Evolutionary conservation across 306 rosid species (phyloP), one percentile per base, ranked within the genome.

Genomic region (Rosa rugosa): DNA sequence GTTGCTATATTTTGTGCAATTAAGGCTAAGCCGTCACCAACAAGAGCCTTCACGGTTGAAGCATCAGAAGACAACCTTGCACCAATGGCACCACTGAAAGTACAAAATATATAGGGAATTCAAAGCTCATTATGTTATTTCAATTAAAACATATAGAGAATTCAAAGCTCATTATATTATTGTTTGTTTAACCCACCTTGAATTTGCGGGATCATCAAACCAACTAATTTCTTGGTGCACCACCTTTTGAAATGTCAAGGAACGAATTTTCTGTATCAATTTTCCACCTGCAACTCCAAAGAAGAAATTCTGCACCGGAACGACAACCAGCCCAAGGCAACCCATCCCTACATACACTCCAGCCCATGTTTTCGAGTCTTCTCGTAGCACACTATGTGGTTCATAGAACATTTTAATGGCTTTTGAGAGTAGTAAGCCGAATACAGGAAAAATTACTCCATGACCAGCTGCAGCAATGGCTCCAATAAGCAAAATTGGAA

Each of bases 61-160:
- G 99, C 96, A 85, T 95, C 98, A 13, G 92, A 80, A 16, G 97
- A 95, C 79, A 95, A 81, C 82, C 97, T 92, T 77, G 99, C 97
- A 34, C 97, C 95, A 59, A 92, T 77, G 25, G 97, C 94, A 20
- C 99, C 98, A 67, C 96, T 91, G 84, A 74, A 63, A 6, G 34
- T 69, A 18, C 57, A 65, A 14, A 49, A 18, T 51, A 42, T 22
- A 46, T 6, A 38, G 11, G 16, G 11, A 60, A 5, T 17, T 44
- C 4, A 63, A n/a, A 49, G 36, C 6, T 34, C 3, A 13, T 6
- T 31, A 31, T 31, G 36, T 31, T 31, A 31, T 31, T 31, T 31
- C 36, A 31, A 31, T 2, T 38, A 23, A 23, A 13, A 31, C 3
- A 31, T 14, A 49, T 17, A 51, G 54, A 51, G 56, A 51, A 51